Evolutionary conservation across 192 early-diverging fungal genomes (phyloP).

Genomic region (Backusella westeae): DNA sequence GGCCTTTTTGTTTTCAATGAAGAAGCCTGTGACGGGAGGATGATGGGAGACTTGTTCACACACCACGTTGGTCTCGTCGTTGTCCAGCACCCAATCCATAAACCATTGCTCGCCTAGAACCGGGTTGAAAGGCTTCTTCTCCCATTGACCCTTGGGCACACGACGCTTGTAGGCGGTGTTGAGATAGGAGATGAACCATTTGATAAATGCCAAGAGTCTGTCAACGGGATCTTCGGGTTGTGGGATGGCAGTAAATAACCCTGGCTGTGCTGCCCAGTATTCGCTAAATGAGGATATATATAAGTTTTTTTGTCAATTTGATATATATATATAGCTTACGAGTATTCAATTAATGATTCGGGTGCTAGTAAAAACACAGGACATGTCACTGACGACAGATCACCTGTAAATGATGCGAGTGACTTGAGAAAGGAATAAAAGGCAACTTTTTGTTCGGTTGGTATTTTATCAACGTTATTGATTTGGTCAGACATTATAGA

Average conservation of each 20-base stretch:
- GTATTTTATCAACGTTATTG: conserved; percentile 39
- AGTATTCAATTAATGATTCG: conserved; percentile 74
- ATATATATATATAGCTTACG: conserved; percentile 24
- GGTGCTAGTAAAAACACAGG: conserved; percentile 73
- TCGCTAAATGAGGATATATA: conserved; percentile 26
- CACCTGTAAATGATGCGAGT: conserved; percentile 72
- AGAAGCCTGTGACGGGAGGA: conserved; percentile 39
- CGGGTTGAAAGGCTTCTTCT: conserved; percentile 56
- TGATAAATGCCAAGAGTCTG: conserved; percentile 59
- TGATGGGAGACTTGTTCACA: conserved; percentile 51
- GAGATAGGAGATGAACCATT: conserved; percentile 77
- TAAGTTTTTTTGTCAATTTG: neutral
- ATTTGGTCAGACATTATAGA: neutral
- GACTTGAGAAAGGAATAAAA: conserved; percentile 63
- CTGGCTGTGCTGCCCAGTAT: conserved; percentile 58
- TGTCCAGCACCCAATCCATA: conserved; percentile 43
- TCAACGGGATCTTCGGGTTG: conserved; percentile 53
- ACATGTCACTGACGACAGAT: conserved; percentile 71
- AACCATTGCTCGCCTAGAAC: conserved; percentile 48
- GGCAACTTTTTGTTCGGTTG: conserved; percentile 55
- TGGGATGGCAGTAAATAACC: conserved; percentile 60
- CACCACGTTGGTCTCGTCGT: conserved; percentile 38
- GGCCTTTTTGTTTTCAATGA: conserved; percentile 48
- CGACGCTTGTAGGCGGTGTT: conserved; percentile 70
- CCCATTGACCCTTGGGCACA: conserved; percentile 64